These are phyloP conservation scores for Trypanosoma grayi DNA, from an alignment of 208 protist species.

Conservation along the genomic window DNA sequence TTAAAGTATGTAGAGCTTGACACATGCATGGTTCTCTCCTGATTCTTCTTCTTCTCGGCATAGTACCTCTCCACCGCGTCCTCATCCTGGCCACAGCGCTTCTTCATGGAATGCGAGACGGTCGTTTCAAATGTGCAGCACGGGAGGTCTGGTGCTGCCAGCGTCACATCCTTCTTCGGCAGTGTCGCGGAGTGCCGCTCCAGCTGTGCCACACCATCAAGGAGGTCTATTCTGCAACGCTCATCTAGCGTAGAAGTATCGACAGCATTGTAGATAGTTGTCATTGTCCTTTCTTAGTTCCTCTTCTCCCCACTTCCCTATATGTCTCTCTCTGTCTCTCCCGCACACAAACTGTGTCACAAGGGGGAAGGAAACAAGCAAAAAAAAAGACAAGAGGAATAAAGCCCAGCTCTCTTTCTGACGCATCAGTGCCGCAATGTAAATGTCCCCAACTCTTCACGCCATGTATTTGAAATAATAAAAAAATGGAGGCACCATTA, in stretches of 20 bases:
- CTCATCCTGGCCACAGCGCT: neutral
- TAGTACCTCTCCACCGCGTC: conserved; percentile 4
- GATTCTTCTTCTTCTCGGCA: conserved; percentile 14
- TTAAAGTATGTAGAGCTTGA: conserved; percentile 58
- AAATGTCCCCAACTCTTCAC: too few species aligned
- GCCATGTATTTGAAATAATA: too few species aligned
- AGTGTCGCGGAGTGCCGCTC: conserved; percentile 50
- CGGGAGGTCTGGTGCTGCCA: conserved; percentile 43
- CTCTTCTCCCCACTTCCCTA: neutral
- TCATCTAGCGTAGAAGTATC: conserved; percentile 55
- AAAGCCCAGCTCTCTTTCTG: neutral
- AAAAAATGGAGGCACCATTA: too few species aligned
- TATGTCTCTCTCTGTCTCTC: neutral
- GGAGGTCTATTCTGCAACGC: conserved; percentile 67
- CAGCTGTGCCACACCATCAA: conserved; percentile 61
- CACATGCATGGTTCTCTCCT: conserved; percentile 33
- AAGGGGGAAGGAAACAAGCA: neutral
- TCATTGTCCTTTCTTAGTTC: conserved; percentile 20
- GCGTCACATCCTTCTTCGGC: conserved; percentile 51
- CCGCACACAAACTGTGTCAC: neutral
- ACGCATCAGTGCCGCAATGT: too few species aligned
- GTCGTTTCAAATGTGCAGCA: conserved; percentile 37
- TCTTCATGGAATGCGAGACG: conserved; percentile 21
- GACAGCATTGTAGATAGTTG: conserved; percentile 61
- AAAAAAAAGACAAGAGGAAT: neutral